Evolutionary conservation across 2,329 filamentous ascomycete genomes (phyloP), one percentile per base, ranked within the genome.

Genomic region (Botryotinia globosa): DNA sequence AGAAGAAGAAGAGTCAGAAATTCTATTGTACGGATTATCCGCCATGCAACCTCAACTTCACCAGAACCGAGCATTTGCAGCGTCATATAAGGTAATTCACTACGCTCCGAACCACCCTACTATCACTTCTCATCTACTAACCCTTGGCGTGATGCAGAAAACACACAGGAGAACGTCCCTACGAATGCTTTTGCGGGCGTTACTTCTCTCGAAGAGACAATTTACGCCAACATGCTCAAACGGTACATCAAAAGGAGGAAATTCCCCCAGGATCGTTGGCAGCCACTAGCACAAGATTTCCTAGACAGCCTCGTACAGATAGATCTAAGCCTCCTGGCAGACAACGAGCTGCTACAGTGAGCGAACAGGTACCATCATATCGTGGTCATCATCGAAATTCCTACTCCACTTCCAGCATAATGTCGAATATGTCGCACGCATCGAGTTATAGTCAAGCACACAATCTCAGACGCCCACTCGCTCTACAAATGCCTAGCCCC

Each of bases 11-110:
- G 82, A 94, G 94, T 0, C 94, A 98, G 81, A 90, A 94, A 63
- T 99, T 99, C 82, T 98, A 95, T 82, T 99, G 96, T 83, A 97
- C 92, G 6, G 94, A 97, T 45, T 98, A 94, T 78, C 95, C 95
- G 39, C 94, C 94, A 6, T 99, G 96, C 82, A 94, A 91, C 79
- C 82, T 99, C 73, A 98, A 94, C 82, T 99, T 99, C 81, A 98
- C 96, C 0, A 87, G 96, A 75, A 98, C 95, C 80, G 96, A 99
- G 81, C 96, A 99, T 84, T 83, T 99, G 74, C 95, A 95, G 25
- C 89, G 96, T 69, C 96, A 99, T 80, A 98, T 99, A 78, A 90
- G 94, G 91, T 94, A 87, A 75, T 84, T 72, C 51, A 44, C 76
- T 63, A 34, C 25, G 10, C 16, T 37, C 18, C 14, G 32, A 39